Percentiles rank a stretch among this genome's conserved stretches.
Conservation (phyloP, 2,329 filamentous ascomycete species). For the Drechslera avenae region DNA sequence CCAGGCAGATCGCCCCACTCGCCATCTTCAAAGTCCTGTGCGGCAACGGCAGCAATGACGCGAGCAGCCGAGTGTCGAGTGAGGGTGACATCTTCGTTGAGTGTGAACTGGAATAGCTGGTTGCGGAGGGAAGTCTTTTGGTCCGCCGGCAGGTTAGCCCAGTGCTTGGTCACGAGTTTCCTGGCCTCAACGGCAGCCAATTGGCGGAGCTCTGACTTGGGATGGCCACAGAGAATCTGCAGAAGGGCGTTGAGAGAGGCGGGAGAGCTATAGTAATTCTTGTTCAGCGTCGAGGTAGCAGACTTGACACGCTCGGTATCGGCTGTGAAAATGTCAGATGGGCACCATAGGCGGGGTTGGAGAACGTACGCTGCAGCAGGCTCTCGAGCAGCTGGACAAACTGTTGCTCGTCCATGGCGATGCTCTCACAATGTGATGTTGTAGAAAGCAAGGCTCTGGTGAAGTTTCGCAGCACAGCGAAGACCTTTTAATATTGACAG, state of each 20-base stretch:
- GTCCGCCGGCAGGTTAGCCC: constrained; percentile 72
- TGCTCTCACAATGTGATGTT: constrained; percentile 26
- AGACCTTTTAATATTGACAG: constrained; percentile 27
- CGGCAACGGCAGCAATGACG: constrained; percentile 84
- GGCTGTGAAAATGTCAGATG: constrained; percentile 61
- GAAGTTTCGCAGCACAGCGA: constrained; percentile 29
- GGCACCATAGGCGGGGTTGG: constrained; percentile 3
- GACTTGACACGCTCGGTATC: constrained; percentile 78
- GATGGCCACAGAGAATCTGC: constrained; percentile 83
- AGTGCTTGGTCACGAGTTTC: constrained; percentile 83
- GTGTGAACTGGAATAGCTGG: constrained; percentile 80
- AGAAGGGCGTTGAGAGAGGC: constrained; percentile 84
- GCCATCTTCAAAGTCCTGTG: constrained; percentile 82
- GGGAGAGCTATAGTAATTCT: constrained; percentile 88
- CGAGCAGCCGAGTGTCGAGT: constrained; percentile 87
- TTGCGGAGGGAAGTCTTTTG: constrained; percentile 82
- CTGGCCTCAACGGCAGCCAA: constrained; percentile 89
- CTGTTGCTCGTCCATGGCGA: constrained; percentile 75
- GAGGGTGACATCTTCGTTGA: constrained; percentile 76
- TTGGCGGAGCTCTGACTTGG: constrained; percentile 75
- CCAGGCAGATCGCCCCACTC: constrained; percentile 83
- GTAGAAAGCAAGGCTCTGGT: constrained; percentile 29
- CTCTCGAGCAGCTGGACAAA: constrained; percentile 87
- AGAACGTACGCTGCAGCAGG: constrained; percentile 78
- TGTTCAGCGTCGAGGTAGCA: constrained; percentile 86